Evolutionary conservation across 371 early-diverging fungal species (phyloP).

Genomic region (Mucor circinelloides): DNA sequence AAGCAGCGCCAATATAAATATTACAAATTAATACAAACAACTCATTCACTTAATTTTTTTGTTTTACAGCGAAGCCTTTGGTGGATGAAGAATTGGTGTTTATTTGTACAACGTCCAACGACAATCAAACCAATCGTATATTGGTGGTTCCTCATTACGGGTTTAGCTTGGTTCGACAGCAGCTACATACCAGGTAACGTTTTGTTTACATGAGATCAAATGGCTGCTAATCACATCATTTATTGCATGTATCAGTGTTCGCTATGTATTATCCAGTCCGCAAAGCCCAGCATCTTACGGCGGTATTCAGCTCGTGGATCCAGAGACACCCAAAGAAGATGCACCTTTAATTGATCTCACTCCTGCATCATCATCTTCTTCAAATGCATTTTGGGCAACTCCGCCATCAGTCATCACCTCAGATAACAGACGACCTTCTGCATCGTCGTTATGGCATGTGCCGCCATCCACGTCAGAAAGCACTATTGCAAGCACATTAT

Average conservation of each 20-base stretch:
- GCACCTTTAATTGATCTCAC: neutral
- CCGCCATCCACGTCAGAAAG: neutral
- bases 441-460: neutral
- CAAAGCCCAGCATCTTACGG: slow-evolving; percentile 9
- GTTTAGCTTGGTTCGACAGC: slow-evolving; percentile 11
- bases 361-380: neutral
- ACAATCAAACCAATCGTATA: slow-evolving; percentile 26
- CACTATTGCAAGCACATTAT: neutral
- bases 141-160: slow-evolving; percentile 24
- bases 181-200: neutral
- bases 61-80: slow-evolving; percentile 20
- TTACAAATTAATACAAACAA: neutral
- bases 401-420: neutral
- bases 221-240: neutral
- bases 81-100: slow-evolving; percentile 26
- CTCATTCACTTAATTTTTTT: neutral
- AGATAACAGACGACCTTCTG: neutral
- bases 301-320: slow-evolving; percentile 24
- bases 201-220: neutral
- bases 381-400: slow-evolving; percentile 11
- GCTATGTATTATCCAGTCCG: slow-evolving; percentile 1
- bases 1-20: neutral
- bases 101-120: slow-evolving; percentile 29
- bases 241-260: neutral
- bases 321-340: slow-evolving; percentile 12